Conservation (phyloP, 106 monocot genomes). For the Dendrobium nobile region DNA sequence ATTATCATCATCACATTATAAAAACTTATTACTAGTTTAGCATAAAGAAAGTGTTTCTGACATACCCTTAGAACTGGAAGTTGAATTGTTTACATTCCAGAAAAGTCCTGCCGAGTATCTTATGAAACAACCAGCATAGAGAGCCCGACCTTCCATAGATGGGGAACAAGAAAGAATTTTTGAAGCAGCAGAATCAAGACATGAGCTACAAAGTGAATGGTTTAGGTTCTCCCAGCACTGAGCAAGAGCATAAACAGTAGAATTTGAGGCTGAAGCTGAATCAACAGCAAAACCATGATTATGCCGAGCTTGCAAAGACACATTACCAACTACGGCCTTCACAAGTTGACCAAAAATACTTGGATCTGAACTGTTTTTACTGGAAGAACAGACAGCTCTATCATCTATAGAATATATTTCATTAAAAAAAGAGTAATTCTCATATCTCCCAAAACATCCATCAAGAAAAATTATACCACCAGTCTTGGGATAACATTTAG, state of each 20-base stretch:
- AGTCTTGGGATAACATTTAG: constrained; percentile 44
- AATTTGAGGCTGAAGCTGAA: constrained; percentile 14
- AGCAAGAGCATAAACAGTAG: constrained; percentile 32
- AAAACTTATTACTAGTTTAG: neutral
- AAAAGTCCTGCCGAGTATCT: constrained; percentile 41
- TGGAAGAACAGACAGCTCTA: constrained; percentile 7
- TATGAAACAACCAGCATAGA: constrained; percentile 48
- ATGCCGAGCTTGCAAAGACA: constrained; percentile 20
- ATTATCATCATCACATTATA: constrained; percentile 2
- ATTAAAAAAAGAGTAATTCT: constrained; percentile 48
- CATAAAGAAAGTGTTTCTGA: neutral
- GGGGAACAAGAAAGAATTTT: constrained; percentile 31
- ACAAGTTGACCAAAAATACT: constrained; percentile 18
- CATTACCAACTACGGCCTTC: constrained; percentile 21
- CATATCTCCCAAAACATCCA: constrained; percentile 58
- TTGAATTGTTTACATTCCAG: constrained; percentile 33
- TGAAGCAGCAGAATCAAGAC: constrained; percentile 34
- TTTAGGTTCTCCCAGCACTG: constrained; percentile 55
- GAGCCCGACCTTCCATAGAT: constrained; percentile 29
- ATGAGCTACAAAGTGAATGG: constrained; percentile 22
- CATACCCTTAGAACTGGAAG: constrained; percentile 29
- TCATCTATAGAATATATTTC: constrained; percentile 15
- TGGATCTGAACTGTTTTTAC: constrained; percentile 11
- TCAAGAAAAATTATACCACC: constrained; percentile 44
- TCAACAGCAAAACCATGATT: constrained; percentile 33